These are phyloP conservation scores for Diaporthe helianthi DNA, from an alignment of 2,329 filamentous ascomycete genomes.

Conservation along the genomic window DNA sequence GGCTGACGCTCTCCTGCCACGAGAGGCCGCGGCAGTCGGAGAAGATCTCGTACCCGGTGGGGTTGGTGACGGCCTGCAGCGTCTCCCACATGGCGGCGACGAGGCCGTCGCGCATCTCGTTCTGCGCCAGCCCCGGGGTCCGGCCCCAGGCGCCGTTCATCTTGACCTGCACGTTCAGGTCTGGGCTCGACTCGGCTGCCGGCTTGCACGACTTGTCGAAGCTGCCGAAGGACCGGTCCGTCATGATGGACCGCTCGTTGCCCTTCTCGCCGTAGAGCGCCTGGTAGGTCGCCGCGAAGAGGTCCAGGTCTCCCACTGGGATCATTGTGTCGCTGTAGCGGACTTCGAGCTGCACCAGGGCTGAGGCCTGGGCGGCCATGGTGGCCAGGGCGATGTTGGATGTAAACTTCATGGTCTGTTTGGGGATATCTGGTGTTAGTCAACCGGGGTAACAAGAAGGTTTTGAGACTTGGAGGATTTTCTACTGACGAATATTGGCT, in stretches of 20 bases:
- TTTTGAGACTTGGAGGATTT: too few species aligned
- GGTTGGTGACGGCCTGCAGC: slow-evolving; percentile 24
- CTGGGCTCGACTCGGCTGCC: slow-evolving; percentile 10
- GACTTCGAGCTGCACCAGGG: slow-evolving; percentile 34
- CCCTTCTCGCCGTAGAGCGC: slow-evolving; percentile 34
- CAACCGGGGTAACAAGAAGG: too few species aligned
- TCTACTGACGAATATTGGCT: neutral
- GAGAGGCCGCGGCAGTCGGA: slow-evolving; percentile 32
- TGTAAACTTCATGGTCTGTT: slow-evolving; percentile 32
- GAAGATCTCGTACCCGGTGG: slow-evolving; percentile 34
- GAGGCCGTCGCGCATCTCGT: slow-evolving; percentile 36
- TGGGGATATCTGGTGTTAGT: neutral
- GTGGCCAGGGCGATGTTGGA: slow-evolving; percentile 22
- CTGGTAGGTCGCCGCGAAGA: slow-evolving; percentile 34
- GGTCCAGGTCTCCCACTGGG: slow-evolving; percentile 35
- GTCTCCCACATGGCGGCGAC: slow-evolving; percentile 35
- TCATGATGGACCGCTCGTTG: slow-evolving; percentile 34
- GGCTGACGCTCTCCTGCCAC: slow-evolving; percentile 31
- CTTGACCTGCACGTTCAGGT: slow-evolving; percentile 32
- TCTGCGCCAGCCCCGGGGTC: slow-evolving; percentile 24
- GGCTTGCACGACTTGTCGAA: slow-evolving; percentile 33
- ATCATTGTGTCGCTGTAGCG: slow-evolving; percentile 36
- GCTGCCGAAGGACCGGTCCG: slow-evolving; percentile 27
- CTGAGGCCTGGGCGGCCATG: slow-evolving; percentile 27
- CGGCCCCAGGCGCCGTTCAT: slow-evolving; percentile 36